A percentile compares a stretch with the other conserved stretches of the same genome.
phyloP scores from a whole-genome alignment of 129 eudicot species.

The Rutidosis leptorrhynchoides region DNA sequence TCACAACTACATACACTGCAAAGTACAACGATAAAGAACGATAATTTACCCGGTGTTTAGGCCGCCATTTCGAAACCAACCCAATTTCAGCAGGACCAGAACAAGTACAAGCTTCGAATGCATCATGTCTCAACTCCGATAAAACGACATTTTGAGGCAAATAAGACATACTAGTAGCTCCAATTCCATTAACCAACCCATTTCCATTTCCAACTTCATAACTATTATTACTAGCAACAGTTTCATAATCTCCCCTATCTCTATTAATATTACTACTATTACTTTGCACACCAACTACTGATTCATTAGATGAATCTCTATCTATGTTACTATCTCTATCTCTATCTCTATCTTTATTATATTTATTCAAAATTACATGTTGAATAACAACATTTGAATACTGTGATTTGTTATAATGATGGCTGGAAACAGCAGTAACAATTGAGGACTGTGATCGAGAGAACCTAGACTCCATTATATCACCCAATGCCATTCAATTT shows the following conservation, averaged over 20 bases:
- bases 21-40: neutral
- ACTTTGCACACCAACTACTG: constrained; percentile 35
- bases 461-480: constrained; percentile 85
- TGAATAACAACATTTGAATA: constrained; percentile 24
- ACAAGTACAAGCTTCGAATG: constrained; percentile 59
- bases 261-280: constrained; percentile 13
- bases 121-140: constrained; percentile 84
- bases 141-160: constrained; percentile 78
- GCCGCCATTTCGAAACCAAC: constrained; percentile 89
- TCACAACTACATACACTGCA: constrained; percentile 6
- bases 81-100: constrained; percentile 83
- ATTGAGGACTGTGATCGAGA: constrained; percentile 59
- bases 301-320: constrained; percentile 27
- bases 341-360: no score
- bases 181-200: constrained; percentile 25
- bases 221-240: constrained; percentile 45
- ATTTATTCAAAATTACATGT: constrained; percentile 26
- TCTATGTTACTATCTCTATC: constrained; percentile 38
- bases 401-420: constrained; percentile 28
- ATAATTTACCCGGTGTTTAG: constrained; percentile 72
- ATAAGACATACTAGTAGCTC: constrained; percentile 77
- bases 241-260: constrained; percentile 47
- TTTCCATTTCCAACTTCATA: constrained; percentile 34
- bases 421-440: constrained; percentile 45
- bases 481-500: constrained; percentile 92